These are phyloP conservation scores for Spathaspora girioi DNA, from an alignment of 805 yeast genomes.

Conservation along the genomic window DNA sequence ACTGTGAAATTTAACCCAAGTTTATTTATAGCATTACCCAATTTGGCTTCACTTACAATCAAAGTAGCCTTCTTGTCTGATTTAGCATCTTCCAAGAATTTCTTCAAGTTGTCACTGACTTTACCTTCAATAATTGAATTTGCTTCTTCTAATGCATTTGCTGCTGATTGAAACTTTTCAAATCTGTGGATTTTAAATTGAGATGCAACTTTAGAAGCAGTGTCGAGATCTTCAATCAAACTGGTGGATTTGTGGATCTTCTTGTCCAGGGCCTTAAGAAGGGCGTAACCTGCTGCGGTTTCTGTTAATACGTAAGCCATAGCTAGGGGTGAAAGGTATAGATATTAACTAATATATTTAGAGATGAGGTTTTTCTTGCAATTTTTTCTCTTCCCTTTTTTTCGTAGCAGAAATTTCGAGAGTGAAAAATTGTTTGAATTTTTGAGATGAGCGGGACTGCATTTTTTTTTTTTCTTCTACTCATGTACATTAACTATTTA, in stretches of 20 bases:
- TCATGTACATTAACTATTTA: no score
- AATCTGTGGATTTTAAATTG: conserved; percentile 94
- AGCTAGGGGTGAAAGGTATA: not conserved
- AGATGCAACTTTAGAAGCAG: conserved; percentile 79
- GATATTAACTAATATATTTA: not conserved
- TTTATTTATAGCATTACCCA: conserved; percentile 95
- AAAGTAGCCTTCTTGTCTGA: conserved; percentile 80
- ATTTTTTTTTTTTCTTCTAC: no score
- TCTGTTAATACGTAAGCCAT: conserved; percentile 93
- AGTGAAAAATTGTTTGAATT: not conserved
- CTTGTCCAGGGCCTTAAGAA: conserved; percentile 95
- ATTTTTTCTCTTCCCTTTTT: not conserved
- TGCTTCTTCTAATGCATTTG: conserved; percentile 94
- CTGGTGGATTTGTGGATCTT: conserved; percentile 84
- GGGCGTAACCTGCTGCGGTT: conserved; percentile 98
- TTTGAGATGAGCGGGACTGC: conserved; percentile 1
- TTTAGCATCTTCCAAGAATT: conserved; percentile 70
- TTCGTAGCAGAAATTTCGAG: not conserved
- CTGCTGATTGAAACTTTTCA: conserved; percentile 91
- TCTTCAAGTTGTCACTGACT: conserved; percentile 80
- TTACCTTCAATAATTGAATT: conserved; percentile 89
- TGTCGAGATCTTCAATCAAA: conserved; percentile 70
- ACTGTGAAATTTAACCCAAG: conserved; percentile 83
- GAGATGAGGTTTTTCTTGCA: not conserved
- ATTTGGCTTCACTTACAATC: conserved; percentile 90